These are phyloP conservation scores for Parachlorella kessleri DNA, from an alignment of 139 green algal species.

Conservation along the genomic window DNA sequence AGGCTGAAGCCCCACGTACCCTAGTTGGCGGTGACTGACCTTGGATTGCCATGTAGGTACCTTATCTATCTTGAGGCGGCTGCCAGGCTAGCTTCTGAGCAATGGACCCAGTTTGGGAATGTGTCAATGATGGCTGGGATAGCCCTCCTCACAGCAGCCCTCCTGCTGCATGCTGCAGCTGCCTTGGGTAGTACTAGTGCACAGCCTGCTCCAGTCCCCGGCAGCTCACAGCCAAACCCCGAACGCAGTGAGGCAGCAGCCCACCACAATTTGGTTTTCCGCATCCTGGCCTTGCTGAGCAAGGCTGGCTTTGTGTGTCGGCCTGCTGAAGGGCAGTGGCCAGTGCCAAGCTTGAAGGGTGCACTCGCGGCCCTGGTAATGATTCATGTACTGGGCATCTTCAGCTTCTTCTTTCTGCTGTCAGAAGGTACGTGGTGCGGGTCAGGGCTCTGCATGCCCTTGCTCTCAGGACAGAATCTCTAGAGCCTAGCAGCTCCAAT, in stretches of 20 bases:
- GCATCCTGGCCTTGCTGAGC: too few species aligned
- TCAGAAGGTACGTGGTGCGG: constrained; percentile 43
- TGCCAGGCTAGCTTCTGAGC: constrained; percentile 55
- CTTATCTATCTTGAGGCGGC: constrained; percentile 51
- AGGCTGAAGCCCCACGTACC: too few species aligned
- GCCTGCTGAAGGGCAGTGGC: not conserved
- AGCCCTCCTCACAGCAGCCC: constrained; percentile 34
- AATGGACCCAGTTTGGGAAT: constrained; percentile 79
- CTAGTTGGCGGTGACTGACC: too few species aligned
- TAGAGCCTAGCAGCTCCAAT: too few species aligned
- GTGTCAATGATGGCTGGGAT: constrained; percentile 58
- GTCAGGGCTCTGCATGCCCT: too few species aligned
- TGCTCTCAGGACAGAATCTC: too few species aligned
- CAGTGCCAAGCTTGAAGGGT: not conserved
- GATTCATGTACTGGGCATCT: constrained; percentile 32
- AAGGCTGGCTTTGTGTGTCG: too few species aligned
- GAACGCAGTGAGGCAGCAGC: not conserved
- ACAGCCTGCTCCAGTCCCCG: not conserved
- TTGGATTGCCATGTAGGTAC: too few species aligned
- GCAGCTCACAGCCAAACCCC: too few species aligned
- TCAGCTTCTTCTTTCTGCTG: constrained; percentile 47
- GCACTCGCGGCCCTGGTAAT: too few species aligned
- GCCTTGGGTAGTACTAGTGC: constrained; percentile 1
- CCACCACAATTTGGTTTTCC: too few species aligned
- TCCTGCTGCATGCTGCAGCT: constrained; percentile 40